Base-by-base conservation (phyloP, 2,329 filamentous ascomycete species). In the Phaeosphaeriaceae sp. region DNA sequence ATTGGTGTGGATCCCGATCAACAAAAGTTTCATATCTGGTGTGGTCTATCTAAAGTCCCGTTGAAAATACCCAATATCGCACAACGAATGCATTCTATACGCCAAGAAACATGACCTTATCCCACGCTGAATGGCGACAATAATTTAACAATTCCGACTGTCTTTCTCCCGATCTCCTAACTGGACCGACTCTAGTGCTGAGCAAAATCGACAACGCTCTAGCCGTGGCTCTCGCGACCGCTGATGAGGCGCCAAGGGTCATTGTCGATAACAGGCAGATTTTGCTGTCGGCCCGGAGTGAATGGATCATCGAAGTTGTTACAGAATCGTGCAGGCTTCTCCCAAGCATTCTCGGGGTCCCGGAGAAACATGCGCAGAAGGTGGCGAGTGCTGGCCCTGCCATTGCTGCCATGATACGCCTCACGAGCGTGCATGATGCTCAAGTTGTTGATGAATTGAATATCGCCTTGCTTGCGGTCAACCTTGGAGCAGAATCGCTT, bases 161-260 rank as follows among this genome's bases (percentile, higher is more conserved):
- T 21, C 23, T 55, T 52, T 22, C 24, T 23, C n/a, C 40, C 22
- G 26, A 26, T 30, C 43, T 17, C 30, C 17, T 40, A 15, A 21
- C 7, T 9, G 11, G 10, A 50, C 49, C 30, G 11, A 17, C 19
- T 22, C 13, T 22, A 42, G 2, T n/a, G 21, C 21, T 21, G 19
- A 10, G 17, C 9, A 40, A n/a, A 46, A 15, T 17, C 35, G 15
- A 40, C 15, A n/a, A 3, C 15, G 15, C 5, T 46, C 51, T 69
- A 78, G 44, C 76, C 76, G 48, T 78, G 76, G 69, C 73, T 75
- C 59, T 78, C 74, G 26, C 72, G 71, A n/a, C 76, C 76, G 54
- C 73, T 77, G 58, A 77, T 77, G 56, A 70, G 68, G 56, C 75
- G 71, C 73, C 74, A 76, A 6, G 76, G 75, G 56, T 78, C 74